Percentiles rank a stretch among this genome's conserved stretches.
Conservation (phyloP, 2,329 filamentous ascomycete genomes). For the Chaetomiaceae sp. region DNA sequence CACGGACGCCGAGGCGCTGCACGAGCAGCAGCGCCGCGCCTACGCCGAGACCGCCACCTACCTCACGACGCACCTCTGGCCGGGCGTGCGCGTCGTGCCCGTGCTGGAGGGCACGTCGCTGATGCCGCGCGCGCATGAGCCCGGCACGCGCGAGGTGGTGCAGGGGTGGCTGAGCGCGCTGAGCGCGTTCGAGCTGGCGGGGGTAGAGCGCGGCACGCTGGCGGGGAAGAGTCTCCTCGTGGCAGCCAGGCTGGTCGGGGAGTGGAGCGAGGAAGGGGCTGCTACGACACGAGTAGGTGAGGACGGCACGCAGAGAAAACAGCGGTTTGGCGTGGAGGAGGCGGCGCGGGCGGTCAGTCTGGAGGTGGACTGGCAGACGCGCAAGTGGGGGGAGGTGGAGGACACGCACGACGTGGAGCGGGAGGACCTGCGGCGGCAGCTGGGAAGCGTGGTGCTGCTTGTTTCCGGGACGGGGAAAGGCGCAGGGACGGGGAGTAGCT, state of each 20-base stretch:
- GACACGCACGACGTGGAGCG: constrained; percentile 96
- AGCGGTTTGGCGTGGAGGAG: constrained; percentile 71
- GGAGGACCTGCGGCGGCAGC: constrained; percentile 79
- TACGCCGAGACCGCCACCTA: constrained; percentile 66
- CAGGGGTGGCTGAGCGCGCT: constrained; percentile 69
- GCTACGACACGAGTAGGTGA: constrained; percentile 10
- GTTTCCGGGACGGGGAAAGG: constrained; percentile 53
- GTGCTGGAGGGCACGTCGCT: constrained; percentile 77
- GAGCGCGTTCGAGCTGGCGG: constrained; percentile 74
- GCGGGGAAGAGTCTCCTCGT: constrained; percentile 82
- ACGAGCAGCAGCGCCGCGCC: constrained; percentile 63
- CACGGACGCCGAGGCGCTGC: constrained; percentile 42
- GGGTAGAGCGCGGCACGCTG: constrained; percentile 73
- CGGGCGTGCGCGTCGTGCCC: constrained; percentile 68
- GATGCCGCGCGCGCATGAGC: constrained; percentile 65
- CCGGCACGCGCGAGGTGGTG: constrained; percentile 70
- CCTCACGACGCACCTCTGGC: constrained; percentile 71
- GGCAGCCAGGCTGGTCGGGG: constrained; percentile 68
- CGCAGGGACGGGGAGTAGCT: neutral
- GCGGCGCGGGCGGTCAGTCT: constrained; percentile 63
- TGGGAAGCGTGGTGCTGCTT: constrained; percentile 79
- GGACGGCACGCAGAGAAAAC: constrained; percentile 11
- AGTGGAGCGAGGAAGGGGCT: constrained; percentile 70
- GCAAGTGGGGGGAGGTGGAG: constrained; percentile 93
- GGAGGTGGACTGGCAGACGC: constrained; percentile 86